Base-by-base conservation (phyloP, 1,284 basidiomycete species). In the Porodaedalea pini region DNA sequence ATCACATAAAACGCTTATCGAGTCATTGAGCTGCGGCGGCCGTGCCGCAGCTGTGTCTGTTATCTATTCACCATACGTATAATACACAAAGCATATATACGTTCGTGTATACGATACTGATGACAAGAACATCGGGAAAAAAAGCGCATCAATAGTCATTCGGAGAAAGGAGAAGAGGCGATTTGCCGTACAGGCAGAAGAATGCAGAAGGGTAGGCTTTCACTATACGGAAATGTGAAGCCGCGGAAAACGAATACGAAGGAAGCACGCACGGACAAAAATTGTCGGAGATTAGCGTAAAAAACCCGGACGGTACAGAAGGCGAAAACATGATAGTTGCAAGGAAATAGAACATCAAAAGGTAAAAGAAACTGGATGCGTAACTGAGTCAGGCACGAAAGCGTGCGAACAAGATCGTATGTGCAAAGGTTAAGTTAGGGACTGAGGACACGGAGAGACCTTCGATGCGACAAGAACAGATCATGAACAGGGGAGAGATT, bases 321-420 rank as follows among this genome's bases (percentile, higher is more conserved):
- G 40, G 19, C 13, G 40, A 39, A 41, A 52, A 41, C 32, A 51
- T 31, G 11, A 39, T 31, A 47, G 29, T 27, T 48, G 41, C 15
- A 55, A 45, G 29, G 23, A 48, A 51, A 44, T 4, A 17, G 21
- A 25, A 25, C 2, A 34, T 17, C 3, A 39, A 49, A 27, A 21
- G n/a, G 19, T 13, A 19, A 17, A 56, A 41, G 40, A 3, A 41
- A 41, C 6, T 41, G 19, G 40, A n/a, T 41, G 40, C 25, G 45
- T 8, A 47, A 32, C 25, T 15, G 41, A 11, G 41, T 21, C 41
- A 17, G 10, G 45, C 45, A 47, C 45, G 13, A 47, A 44, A 8
- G 15, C 31, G 45, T 47, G 45, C 45, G 29, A 31, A 43, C 51
- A 54, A 54, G 40, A 54, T 54, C 51, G 51, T 54, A 54, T 54